Evolutionary conservation across 495 filamentous ascomycete genomes (phyloP).

Genomic region (Viridothelium virens): DNA sequence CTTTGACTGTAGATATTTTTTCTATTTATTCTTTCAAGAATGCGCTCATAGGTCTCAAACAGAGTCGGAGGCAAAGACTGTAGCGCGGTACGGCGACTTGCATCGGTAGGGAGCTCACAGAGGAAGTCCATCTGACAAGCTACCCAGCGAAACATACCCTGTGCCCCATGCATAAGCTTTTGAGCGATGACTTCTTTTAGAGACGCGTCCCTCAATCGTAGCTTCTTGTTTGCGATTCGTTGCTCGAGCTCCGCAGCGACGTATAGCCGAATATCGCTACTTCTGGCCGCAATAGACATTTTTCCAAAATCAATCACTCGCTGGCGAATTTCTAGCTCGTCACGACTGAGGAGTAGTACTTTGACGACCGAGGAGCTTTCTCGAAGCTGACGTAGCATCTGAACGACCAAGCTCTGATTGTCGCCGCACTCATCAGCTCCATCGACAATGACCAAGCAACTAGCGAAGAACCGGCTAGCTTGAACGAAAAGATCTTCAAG

Average conservation of each 20-base stretch:
- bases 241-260: constrained; percentile 2
- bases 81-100: constrained; percentile 30
- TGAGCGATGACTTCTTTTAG: constrained; percentile 2
- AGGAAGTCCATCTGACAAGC: constrained; percentile 24
- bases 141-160: constrained; percentile 8
- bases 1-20: constrained; percentile 16
- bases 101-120: constrained; percentile 30
- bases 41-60: constrained; percentile 33
- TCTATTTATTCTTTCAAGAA: constrained; percentile 28
- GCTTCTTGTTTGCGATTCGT: neutral
- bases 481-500: neutral
- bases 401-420: neutral
- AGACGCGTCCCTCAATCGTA: neutral
- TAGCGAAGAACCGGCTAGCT: neutral
- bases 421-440: constrained; percentile 4
- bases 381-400: neutral
- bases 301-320: neutral
- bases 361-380: neutral
- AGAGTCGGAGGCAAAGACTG: constrained; percentile 32
- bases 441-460: constrained; percentile 2
- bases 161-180: neutral
- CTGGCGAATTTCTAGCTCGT: neutral
- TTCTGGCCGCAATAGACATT: constrained; percentile 1
- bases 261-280: constrained; percentile 1
- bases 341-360: neutral